These are phyloP conservation scores for Linaria vulgaris DNA, from an alignment of 257 asterid species.

Conservation along the genomic window DNA sequence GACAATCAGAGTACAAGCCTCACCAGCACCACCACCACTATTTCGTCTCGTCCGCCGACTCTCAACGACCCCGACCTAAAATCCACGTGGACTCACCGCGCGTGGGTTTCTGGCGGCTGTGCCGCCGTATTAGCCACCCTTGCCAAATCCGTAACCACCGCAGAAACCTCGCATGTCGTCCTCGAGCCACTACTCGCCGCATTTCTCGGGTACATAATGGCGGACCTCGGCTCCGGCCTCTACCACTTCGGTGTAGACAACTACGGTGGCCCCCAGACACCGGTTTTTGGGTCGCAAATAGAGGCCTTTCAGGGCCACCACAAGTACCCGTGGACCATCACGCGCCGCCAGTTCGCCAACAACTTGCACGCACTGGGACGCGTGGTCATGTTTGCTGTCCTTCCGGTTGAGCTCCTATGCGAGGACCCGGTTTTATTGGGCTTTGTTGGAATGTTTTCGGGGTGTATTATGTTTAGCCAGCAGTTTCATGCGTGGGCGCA, in stretches of 20 bases:
- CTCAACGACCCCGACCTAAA: constrained; percentile 49
- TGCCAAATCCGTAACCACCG: constrained; percentile 44
- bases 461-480: constrained; percentile 69
- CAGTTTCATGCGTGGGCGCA: constrained; percentile 68
- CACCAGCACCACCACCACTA: constrained; percentile 10
- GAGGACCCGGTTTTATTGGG: constrained; percentile 45
- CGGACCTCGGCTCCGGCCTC: constrained; percentile 78
- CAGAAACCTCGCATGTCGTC: constrained; percentile 45
- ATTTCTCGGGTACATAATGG: constrained; percentile 57
- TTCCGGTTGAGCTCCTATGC: constrained; percentile 43
- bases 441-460: constrained; percentile 57
- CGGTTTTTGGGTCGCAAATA: constrained; percentile 63
- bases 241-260: constrained; percentile 96
- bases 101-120: constrained; percentile 76
- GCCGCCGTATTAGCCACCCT: constrained; percentile 63
- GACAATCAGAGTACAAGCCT: too few relatives aligned
- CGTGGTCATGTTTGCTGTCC: constrained; percentile 48
- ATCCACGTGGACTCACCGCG: constrained; percentile 84
- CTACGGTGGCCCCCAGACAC: constrained; percentile 67
- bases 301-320: constrained; percentile 92
- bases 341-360: constrained; percentile 77
- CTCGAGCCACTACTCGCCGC: constrained; percentile 61
- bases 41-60: constrained; percentile 30
- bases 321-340: constrained; percentile 82
- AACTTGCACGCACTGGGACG: constrained; percentile 59